Percentiles rank a stretch among this genome's conserved stretches.
Evolutionary conservation across 768 basidiomycete genomes (phyloP).

Genomic region (Candolleomyces eurysporus): DNA sequence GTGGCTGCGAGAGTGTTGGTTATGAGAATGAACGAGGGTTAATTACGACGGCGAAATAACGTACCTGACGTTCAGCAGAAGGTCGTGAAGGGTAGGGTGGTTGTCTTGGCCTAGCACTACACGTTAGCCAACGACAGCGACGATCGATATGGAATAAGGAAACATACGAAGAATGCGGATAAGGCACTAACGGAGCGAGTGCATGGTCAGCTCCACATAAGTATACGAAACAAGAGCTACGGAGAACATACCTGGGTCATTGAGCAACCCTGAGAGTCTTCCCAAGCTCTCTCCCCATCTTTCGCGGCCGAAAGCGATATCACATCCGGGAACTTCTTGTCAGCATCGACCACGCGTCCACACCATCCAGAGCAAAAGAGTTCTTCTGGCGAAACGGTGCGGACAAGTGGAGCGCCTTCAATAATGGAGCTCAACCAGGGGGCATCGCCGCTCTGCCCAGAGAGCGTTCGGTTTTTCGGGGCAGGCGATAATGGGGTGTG

Average conservation of each 20-base stretch:
- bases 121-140: not conserved
- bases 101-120: constrained; percentile 22
- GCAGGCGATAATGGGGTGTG: not conserved
- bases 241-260: constrained; percentile 28
- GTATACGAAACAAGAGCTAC: not conserved
- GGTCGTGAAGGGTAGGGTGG: constrained; percentile 24
- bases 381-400: constrained; percentile 28
- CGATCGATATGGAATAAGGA: not conserved
- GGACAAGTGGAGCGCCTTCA: constrained; percentile 16
- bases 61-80: constrained; percentile 31
- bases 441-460: not conserved
- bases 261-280: constrained; percentile 31
- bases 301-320: constrained; percentile 36
- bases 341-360: not conserved
- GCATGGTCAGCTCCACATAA: not conserved
- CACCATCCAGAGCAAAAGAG: constrained; percentile 22
- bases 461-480: not conserved
- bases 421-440: not conserved
- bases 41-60: constrained; percentile 1
- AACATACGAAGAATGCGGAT: not conserved
- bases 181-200: not conserved
- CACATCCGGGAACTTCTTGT: constrained; percentile 27
- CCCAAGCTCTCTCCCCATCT: constrained; percentile 38
- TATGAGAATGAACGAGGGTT: not conserved
- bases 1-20: constrained; percentile 20